A percentile compares a stretch with the other conserved stretches of the same genome.
These are phyloP conservation scores for Globisporangium megalacanthum DNA, from an alignment of 352 stramenopile genomes.

Conservation along the genomic window DNA sequence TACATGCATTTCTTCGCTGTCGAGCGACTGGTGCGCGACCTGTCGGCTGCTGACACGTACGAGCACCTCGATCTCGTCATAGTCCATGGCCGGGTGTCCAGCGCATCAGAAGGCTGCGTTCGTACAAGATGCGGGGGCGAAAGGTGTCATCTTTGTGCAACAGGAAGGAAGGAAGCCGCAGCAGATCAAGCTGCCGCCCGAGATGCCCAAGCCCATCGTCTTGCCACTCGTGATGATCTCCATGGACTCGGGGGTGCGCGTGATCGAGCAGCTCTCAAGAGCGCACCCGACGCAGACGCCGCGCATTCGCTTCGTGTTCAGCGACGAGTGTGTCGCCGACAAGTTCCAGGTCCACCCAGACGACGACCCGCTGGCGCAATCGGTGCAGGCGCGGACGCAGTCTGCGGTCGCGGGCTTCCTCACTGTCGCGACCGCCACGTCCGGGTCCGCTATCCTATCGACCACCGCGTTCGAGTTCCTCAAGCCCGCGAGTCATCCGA, in stretches of 20 bases:
- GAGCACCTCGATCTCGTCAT: background rate
- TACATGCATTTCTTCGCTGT: background rate
- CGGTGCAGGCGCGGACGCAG: constrained; percentile 31
- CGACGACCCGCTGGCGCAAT: constrained; percentile 29
- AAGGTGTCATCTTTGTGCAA: constrained; percentile 61
- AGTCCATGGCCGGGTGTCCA: constrained; percentile 33
- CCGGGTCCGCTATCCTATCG: constrained; percentile 21
- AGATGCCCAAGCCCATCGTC: constrained; percentile 35
- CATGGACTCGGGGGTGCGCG: constrained; percentile 42
- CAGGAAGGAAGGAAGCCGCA: constrained; percentile 46
- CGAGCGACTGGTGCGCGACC: background rate
- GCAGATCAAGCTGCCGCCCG: constrained; percentile 33
- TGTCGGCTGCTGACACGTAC: background rate
- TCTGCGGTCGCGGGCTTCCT: constrained; percentile 47
- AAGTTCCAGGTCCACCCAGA: constrained; percentile 42
- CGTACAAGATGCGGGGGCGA: constrained; percentile 47
- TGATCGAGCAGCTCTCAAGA: constrained; percentile 32
- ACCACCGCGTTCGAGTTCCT: constrained; percentile 34
- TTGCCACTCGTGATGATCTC: constrained; percentile 68
- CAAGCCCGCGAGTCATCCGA: background rate
- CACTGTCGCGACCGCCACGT: constrained; percentile 43
- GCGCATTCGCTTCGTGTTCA: constrained; percentile 57
- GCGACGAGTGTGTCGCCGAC: constrained; percentile 28
- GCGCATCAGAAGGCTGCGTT: constrained; percentile 62
- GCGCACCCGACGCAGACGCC: constrained; percentile 24